Conservation (phyloP, 306 rosid species). For the Lagenaria siceraria region DNA sequence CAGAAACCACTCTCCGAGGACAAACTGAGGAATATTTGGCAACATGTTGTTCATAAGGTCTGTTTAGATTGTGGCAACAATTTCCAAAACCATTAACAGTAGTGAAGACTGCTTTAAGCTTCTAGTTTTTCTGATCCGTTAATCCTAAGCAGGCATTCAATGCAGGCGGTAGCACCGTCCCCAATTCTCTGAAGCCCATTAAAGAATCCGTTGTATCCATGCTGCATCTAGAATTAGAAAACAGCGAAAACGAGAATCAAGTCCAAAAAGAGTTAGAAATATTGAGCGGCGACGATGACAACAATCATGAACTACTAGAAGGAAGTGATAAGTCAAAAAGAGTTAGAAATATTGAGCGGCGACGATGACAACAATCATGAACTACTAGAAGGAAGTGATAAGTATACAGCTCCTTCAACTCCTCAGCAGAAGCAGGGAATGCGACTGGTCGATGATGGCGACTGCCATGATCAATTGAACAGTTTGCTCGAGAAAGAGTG, state of each 20-base stretch:
- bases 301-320: conserved; percentile 34
- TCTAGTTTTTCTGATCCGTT: conserved; percentile 21
- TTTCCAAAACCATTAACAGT: background rate
- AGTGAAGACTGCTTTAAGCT: background rate
- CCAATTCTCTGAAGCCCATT: conserved; percentile 50
- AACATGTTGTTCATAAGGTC: conserved; percentile 99
- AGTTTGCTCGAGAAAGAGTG: conserved; percentile 52
- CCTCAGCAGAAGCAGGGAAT: conserved; percentile 76
- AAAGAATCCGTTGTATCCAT: conserved; percentile 46
- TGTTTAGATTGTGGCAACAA: conserved; percentile 11
- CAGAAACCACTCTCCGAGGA: conserved; percentile 83
- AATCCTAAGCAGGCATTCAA: conserved; percentile 72
- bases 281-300: conserved; percentile 22
- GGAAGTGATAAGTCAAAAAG: conserved; percentile 58
- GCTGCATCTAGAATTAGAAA: conserved; percentile 40
- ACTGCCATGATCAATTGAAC: conserved; percentile 76
- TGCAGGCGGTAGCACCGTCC: conserved; percentile 31
- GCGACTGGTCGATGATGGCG: conserved; percentile 67
- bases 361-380: conserved; percentile 34
- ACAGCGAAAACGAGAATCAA: conserved; percentile 14
- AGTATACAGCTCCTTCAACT: conserved; percentile 95
- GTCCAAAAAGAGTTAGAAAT: conserved; percentile 28
- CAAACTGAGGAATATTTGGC: conserved; percentile 91
- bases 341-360: conserved; percentile 23
- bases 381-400: conserved; percentile 50